Base-by-base conservation (phyloP, 2,329 filamentous ascomycete genomes). In the Fusarium sp. region DNA sequence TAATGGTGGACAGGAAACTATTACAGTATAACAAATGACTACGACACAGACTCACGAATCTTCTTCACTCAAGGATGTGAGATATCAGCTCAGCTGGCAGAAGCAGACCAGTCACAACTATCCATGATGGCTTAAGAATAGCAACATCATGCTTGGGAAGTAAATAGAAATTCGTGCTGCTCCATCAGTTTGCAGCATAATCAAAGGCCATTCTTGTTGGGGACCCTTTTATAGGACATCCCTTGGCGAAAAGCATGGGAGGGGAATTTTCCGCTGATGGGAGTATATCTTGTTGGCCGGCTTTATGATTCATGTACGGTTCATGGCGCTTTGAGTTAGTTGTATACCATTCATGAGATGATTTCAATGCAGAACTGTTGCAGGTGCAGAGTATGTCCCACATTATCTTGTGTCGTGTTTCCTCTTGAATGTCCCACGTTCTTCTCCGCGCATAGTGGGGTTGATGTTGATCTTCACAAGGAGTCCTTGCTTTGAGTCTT, bases 11-110 rank as follows among this genome's bases (percentile, higher is more conserved):
- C 16, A 98, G 95, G 95, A 54, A 98, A 98, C 78, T 92, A 94
- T 75, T 99, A 99, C 81, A 92, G 91, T 77, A 97, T 99, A 75
- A 86, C 87, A 59, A 99, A 98, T 79, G 90, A 93, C 60, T 90
- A 90, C 75, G 86, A 91, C 68, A 84, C 86, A 66, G 87, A 90
- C 7, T 92, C 93, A 7, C 89, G 92, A 42, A 86, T 98, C 51
- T 98, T 98, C 83, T 99, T 98, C 80, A 90, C 94, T 2, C 96
- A 99, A 79, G 95, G 91, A 9, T 95, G 91, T 80, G 93, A 90
- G 76, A 75, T 86, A 14, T 77, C 81, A 12, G 70, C 73, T 11
- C 57, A 71, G 38, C 70, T 63, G 12, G 73, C 69, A n/a, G 74
- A 76, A 40, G 49, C 56, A 22, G 72, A 76, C 29, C 66, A 73